Evolutionary conservation across 495 filamentous ascomycete genomes (phyloP).

Genomic region (Tuber brumale): DNA sequence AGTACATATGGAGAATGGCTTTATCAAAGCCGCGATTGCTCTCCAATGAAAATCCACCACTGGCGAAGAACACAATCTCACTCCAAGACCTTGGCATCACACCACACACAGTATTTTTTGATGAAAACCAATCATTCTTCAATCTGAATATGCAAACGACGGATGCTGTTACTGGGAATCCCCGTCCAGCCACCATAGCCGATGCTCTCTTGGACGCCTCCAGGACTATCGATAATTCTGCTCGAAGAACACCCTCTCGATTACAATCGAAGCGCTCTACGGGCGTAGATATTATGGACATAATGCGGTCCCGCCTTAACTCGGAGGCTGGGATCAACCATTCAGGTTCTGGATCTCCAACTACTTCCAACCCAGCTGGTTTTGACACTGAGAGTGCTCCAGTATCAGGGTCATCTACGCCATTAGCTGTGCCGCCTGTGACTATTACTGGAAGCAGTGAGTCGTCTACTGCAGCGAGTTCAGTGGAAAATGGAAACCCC

Average conservation of each 20-base stretch:
- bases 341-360: constrained; percentile 31
- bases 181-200: constrained; percentile 66
- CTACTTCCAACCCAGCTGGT: constrained; percentile 20
- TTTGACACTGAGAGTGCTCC: constrained; percentile 10
- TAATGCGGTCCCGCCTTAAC: constrained; percentile 19
- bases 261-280: constrained; percentile 22
- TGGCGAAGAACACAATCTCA: constrained; percentile 61
- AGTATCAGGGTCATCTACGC: constrained; percentile 18
- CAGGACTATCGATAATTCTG: constrained; percentile 69
- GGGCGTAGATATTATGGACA: constrained; percentile 22
- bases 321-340: constrained; percentile 13
- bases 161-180: constrained; percentile 39
- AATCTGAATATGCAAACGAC: constrained; percentile 23
- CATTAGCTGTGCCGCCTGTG: constrained; percentile 28
- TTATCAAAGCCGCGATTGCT: constrained; percentile 59
- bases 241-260: constrained; percentile 50
- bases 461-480: constrained; percentile 29
- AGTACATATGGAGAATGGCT: constrained; percentile 86
- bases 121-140: constrained; percentile 53
- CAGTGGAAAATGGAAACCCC: constrained; percentile 28
- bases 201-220: constrained; percentile 91
- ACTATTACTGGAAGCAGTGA: constrained; percentile 30
- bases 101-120: constrained; percentile 86
- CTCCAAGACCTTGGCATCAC: constrained; percentile 66
- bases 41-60: constrained; percentile 43